Evolutionary conservation across 495 filamentous ascomycete species (phyloP).

Genomic region (Podospora pseudopauciseta): DNA sequence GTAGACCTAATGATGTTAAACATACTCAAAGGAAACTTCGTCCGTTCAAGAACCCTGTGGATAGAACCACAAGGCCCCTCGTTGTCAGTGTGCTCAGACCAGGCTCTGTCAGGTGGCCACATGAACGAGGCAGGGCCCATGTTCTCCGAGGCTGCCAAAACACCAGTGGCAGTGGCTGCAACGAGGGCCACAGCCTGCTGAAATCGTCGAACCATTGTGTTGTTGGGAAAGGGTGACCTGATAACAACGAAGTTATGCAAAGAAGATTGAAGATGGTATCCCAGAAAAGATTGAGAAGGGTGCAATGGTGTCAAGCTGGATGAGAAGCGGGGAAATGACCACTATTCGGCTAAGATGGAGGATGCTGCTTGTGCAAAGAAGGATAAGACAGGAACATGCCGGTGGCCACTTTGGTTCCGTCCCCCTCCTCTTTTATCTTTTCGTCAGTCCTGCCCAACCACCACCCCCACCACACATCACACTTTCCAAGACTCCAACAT

Average conservation of each 20-base stretch:
- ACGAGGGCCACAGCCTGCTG: not conserved
- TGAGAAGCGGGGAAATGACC: not conserved
- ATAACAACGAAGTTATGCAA: not conserved
- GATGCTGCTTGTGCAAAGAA: not conserved
- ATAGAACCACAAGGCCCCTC: slow-evolving; percentile 45
- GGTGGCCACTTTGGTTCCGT: not conserved
- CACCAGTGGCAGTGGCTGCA: not conserved
- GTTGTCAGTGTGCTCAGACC: slow-evolving; percentile 43
- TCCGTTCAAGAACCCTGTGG: slow-evolving; percentile 37
- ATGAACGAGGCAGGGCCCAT: slow-evolving; percentile 51
- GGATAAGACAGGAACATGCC: not conserved
- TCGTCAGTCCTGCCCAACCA: not conserved
- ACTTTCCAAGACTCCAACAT: not conserved
- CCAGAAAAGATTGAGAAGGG: not conserved
- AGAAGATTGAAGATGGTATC: not conserved
- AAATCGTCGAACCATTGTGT: not conserved
- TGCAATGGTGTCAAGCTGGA: not conserved
- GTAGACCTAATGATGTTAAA: not conserved
- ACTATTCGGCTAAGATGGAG: not conserved
- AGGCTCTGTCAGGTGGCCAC: slow-evolving; percentile 50
- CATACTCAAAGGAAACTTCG: slow-evolving; percentile 37
- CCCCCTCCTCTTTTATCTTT: not conserved
- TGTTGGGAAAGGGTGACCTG: not conserved
- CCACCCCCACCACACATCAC: not conserved
- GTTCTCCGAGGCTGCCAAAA: slow-evolving; percentile 13